Percentiles rank a stretch among this genome's conserved stretches.
phyloP scores from a whole-genome alignment of 768 basidiomycete genomes.

The Exidia glandulosa region DNA sequence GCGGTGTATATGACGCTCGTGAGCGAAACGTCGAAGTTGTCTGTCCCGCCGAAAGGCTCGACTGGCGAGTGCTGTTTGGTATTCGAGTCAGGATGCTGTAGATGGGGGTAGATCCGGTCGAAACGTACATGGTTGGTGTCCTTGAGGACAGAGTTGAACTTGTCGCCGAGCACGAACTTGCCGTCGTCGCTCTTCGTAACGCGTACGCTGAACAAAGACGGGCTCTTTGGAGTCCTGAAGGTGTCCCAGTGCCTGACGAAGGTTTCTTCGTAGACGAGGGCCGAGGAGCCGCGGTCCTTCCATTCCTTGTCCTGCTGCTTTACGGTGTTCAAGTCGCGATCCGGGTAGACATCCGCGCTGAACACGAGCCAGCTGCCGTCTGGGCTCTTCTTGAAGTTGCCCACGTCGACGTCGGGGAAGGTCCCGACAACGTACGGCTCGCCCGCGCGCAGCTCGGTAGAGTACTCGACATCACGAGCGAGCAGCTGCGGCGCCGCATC shows the following conservation, averaged over 20 bases:
- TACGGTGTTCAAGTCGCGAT: slow-evolving; percentile 60
- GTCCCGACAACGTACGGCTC: slow-evolving; percentile 41
- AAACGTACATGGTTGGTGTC: slow-evolving; percentile 63
- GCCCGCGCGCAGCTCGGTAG: slow-evolving; percentile 12
- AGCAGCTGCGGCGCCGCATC: slow-evolving; percentile 45
- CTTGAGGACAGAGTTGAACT: slow-evolving; percentile 49
- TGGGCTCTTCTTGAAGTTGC: slow-evolving; percentile 56
- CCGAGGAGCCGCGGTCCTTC: slow-evolving; percentile 62
- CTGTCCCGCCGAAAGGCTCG: slow-evolving; percentile 77
- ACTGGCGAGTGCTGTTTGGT: slow-evolving; percentile 52
- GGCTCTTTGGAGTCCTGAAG: slow-evolving; percentile 63
- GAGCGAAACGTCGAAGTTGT: slow-evolving; percentile 67
- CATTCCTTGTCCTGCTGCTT: slow-evolving; percentile 60
- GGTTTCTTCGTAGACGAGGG: slow-evolving; percentile 55
- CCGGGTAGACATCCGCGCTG: slow-evolving; percentile 70
- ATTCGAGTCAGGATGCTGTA: not conserved
- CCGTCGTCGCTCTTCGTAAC: slow-evolving; percentile 36
- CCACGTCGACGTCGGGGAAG: slow-evolving; percentile 50
- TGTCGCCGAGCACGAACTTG: slow-evolving; percentile 41
- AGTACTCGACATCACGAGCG: slow-evolving; percentile 42
- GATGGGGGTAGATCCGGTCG: slow-evolving; percentile 2
- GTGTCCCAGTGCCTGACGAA: slow-evolving; percentile 71
- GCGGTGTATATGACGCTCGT: slow-evolving; percentile 71
- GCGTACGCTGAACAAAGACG: slow-evolving; percentile 60
- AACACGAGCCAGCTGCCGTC: slow-evolving; percentile 63